Conservation (phyloP, 805 yeast genomes). For the Saccharomycopsis guyanensis region DNA sequence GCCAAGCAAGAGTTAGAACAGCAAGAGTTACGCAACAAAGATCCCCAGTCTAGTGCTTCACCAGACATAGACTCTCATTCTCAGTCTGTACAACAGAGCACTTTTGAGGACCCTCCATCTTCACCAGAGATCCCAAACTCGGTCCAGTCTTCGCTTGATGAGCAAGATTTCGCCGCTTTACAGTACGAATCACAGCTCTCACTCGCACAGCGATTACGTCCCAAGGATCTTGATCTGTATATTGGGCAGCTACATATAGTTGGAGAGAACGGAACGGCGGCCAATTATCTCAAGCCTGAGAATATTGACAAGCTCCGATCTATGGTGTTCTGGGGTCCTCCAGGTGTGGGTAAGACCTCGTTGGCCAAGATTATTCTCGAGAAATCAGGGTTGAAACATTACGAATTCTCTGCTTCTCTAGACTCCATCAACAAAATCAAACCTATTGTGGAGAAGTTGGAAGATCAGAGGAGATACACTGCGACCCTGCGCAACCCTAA, state of each 20-base stretch:
- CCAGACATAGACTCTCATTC: no score
- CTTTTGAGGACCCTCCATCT: no score
- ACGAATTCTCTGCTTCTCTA: constrained; percentile 77
- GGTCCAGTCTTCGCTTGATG: constrained; percentile 6
- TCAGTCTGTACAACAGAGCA: no score
- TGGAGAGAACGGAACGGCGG: constrained; percentile 49
- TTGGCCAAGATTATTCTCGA: constrained; percentile 48
- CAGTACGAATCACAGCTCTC: constrained; percentile 27
- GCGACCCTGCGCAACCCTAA: constrained; percentile 23
- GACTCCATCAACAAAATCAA: constrained; percentile 18
- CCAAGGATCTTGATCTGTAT: constrained; percentile 56
- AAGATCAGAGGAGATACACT: constrained; percentile 44
- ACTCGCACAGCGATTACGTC: constrained; percentile 79
- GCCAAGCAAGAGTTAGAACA: no score
- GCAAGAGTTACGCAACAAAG: no score
- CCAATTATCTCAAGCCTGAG: constrained; percentile 54
- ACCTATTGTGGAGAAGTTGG: constrained; percentile 9
- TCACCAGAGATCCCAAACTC: no score
- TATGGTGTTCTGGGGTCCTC: constrained; percentile 89
- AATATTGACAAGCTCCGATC: constrained; percentile 58
- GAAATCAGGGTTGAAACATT: constrained; percentile 35
- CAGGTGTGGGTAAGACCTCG: constrained; percentile 90
- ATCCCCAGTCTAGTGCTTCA: no score
- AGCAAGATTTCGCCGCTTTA: constrained; percentile 8
- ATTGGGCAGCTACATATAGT: constrained; percentile 83